Evolutionary conservation across 164 flowering plant species (phyloP).

Genomic region (Houttuynia cordata): DNA sequence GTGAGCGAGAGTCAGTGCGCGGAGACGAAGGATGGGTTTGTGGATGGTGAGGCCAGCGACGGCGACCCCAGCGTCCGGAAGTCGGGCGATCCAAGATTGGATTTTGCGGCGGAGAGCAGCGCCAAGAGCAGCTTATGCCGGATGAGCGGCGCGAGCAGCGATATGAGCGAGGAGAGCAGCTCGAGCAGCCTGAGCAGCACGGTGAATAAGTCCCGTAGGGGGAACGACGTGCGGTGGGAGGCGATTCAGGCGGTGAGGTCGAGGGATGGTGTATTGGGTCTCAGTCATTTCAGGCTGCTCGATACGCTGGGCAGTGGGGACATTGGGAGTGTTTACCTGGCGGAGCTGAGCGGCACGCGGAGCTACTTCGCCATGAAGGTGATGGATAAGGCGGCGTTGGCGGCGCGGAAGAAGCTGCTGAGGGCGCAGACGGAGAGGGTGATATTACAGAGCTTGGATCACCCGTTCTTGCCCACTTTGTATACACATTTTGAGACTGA

Average conservation of each 20-base stretch:
- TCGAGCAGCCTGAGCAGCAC: constrained; percentile 48
- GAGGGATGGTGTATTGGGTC: constrained; percentile 40
- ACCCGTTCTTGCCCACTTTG: constrained; percentile 75
- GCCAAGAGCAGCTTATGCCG: constrained; percentile 42
- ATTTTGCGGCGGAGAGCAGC: constrained; percentile 44
- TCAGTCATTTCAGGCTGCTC: constrained; percentile 52
- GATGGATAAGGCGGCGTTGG: constrained; percentile 59
- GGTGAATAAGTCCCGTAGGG: constrained; percentile 61
- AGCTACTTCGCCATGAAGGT: constrained; percentile 70
- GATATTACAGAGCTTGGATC: constrained; percentile 75
- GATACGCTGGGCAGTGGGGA: constrained; percentile 69
- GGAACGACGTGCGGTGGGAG: constrained; percentile 70
- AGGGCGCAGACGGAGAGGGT: constrained; percentile 86
- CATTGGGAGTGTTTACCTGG: constrained; percentile 64
- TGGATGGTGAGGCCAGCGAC: neutral
- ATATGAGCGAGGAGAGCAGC: constrained; percentile 75
- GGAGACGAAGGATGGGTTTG: too few species aligned
- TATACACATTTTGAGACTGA: constrained; percentile 81
- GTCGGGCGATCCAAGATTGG: constrained; percentile 26
- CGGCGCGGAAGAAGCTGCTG: constrained; percentile 59
- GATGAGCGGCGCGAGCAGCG: constrained; percentile 59
- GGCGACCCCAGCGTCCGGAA: constrained; percentile 5
- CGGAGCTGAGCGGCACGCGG: constrained; percentile 56
- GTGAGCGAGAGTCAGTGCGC: neutral
- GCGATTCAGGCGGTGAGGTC: constrained; percentile 56